Base-by-base conservation (phyloP, 768 basidiomycete genomes). In the Auricularia heimuer region DNA sequence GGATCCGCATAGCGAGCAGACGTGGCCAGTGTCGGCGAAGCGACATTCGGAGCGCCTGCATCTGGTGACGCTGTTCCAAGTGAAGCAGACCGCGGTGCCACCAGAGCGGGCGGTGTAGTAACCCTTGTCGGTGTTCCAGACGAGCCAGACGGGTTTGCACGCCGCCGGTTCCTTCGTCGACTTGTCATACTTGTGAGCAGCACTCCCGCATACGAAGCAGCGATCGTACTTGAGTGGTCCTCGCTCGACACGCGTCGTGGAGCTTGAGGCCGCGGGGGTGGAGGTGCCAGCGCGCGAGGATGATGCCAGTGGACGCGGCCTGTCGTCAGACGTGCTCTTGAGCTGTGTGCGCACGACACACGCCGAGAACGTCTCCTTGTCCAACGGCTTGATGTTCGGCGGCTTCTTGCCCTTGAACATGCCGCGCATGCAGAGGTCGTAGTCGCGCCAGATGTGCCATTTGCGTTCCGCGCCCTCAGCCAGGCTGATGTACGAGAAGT, bases 401-500 rank as follows among this genome's bases (percentile, higher is more conserved):
- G 58, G 54, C 7, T 61, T 12, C 6, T 39, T 58, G 24, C 54
- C n/a, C 34, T 61, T 14, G 24, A 47, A 14, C 8, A 24, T 21
- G 29, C 47, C 34, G 16, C 64, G 54, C 16, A 61, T 61, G 3
- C 18, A 4, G 60, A 61, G 34, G 56, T 65, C 64, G 42, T 65
- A 65, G 7, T 12, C 24, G 12, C 54, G 54, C 34, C 58, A 65
- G n/a, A 33, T 33, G 6, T 12, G 39, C 58, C 54, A 64, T 18
- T 61, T 29, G 10, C 24, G n/a, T 7, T 65, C 36, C 4, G 61
- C 11, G n/a, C 35, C 64, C 42, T 61, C 58, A 8, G 11, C 12
- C 39, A 11, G n/a, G 10, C 4, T 16, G 16, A 65, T 61, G 4
- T 24, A 34, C 24, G 2, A 14, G 39, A 44, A 65, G 64, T 65